These are phyloP conservation scores for Microcyclosporella mali DNA, from an alignment of 2,329 filamentous ascomycete species.

Conservation along the genomic window DNA sequence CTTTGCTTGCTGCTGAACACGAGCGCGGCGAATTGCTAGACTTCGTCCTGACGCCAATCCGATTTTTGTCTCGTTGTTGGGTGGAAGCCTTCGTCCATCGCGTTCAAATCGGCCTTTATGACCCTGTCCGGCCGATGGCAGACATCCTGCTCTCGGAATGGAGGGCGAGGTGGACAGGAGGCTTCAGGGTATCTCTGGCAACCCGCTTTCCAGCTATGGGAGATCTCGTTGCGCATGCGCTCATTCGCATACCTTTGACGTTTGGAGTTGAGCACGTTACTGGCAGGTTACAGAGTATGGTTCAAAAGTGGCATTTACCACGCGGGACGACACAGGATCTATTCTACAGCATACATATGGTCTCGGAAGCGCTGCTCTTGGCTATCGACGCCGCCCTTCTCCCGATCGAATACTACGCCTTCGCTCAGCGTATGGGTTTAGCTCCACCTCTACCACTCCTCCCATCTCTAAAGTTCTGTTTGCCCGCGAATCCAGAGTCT, in stretches of 20 bases:
- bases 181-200: constrained; percentile 10
- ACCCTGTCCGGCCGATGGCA: constrained; percentile 12
- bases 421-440: constrained; percentile 22
- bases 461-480: constrained; percentile 14
- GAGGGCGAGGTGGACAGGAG: constrained; percentile 7
- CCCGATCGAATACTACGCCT: constrained; percentile 23
- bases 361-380: constrained; percentile 13
- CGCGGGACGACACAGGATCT: constrained; percentile 12
- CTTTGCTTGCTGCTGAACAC: constrained; percentile 19
- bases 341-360: constrained; percentile 8
- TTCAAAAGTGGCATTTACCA: constrained; percentile 5
- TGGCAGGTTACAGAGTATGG: constrained; percentile 12
- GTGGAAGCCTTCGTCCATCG: constrained; percentile 18
- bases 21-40: constrained; percentile 22
- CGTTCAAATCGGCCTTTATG: constrained; percentile 23
- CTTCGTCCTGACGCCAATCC: constrained; percentile 6
- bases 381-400: constrained; percentile 22
- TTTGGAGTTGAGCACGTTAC: constrained; percentile 16
- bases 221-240: constrained; percentile 12
- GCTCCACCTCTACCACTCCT: constrained; percentile 20
- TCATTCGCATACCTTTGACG: constrained; percentile 13
- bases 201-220: constrained; percentile 14
- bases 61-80: constrained; percentile 19
- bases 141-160: constrained; percentile 15
- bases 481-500: constrained; percentile 12